A percentile compares a stretch with the other conserved stretches of the same genome.
phyloP scores from a whole-genome alignment of 78 protist species.

The Andalucia godoyi region DNA sequence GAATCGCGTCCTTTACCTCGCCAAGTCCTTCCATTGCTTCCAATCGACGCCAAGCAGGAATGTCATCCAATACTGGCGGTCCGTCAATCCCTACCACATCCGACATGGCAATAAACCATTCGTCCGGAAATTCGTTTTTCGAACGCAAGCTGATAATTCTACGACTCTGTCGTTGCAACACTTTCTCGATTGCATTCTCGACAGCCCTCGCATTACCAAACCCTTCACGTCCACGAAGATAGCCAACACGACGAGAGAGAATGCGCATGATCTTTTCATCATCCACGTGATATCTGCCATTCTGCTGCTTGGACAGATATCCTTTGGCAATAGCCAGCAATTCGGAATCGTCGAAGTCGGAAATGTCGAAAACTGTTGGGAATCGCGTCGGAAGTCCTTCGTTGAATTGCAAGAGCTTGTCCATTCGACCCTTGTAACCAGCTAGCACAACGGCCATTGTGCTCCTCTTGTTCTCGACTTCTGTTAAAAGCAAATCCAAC shows the following conservation, averaged over 20 bases:
- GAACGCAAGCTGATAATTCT: too few relatives aligned
- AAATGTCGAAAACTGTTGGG: not conserved
- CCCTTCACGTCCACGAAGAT: not conserved
- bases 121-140: too few relatives aligned
- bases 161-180: not conserved
- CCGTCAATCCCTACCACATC: too few relatives aligned
- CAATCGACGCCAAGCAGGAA: too few relatives aligned
- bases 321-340: not conserved
- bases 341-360: not conserved
- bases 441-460: slow-evolving; percentile 16
- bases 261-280: not conserved
- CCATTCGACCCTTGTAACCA: slow-evolving; percentile 15
- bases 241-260: not conserved
- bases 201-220: slow-evolving; percentile 25
- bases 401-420: not conserved
- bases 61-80: too few relatives aligned
- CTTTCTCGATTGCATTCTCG: not conserved
- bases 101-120: too few relatives aligned
- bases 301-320: not conserved
- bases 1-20: slow-evolving; percentile 13
- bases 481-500: not conserved
- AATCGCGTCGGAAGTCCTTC: slow-evolving; percentile 11
- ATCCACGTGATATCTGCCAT: not conserved
- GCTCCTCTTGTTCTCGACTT: not conserved
- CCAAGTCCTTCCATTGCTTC: slow-evolving; percentile 5